Evolutionary conservation across 2,329 filamentous ascomycete species (phyloP).

Genomic region (Pseudogymnoascus sp.): DNA sequence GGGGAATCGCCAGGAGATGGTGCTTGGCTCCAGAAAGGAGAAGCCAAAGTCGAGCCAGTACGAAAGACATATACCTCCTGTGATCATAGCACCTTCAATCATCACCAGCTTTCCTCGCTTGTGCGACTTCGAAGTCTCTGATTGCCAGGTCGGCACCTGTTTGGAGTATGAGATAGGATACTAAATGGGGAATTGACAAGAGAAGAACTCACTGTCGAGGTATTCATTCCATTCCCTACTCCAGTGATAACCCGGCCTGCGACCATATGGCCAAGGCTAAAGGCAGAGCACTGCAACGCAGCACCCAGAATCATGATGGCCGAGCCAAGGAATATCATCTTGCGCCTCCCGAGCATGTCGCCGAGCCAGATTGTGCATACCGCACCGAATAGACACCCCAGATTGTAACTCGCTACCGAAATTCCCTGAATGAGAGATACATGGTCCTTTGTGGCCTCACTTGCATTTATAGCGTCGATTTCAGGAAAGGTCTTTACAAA

Average conservation of each 20-base stretch:
- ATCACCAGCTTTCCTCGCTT: conserved; percentile 53
- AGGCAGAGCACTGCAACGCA: conserved; percentile 32
- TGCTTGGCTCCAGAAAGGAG: conserved; percentile 39
- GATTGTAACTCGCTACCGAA: conserved; percentile 46
- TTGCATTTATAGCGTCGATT: conserved; percentile 34
- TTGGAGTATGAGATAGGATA: not conserved
- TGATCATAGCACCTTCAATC: conserved; percentile 51
- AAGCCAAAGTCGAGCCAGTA: conserved; percentile 55
- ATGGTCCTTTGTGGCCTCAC: conserved; percentile 9
- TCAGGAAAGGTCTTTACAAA: conserved; percentile 48
- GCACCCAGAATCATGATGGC: conserved; percentile 50
- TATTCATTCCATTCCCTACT: conserved; percentile 43
- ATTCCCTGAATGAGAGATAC: conserved; percentile 34
- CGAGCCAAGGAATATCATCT: conserved; percentile 48
- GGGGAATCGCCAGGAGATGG: conserved; percentile 51
- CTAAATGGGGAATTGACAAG: not conserved
- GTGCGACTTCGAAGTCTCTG: conserved; percentile 48
- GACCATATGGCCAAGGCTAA: conserved; percentile 44
- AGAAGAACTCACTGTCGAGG: conserved; percentile 30
- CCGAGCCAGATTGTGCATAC: conserved; percentile 40
- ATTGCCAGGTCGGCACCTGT: conserved; percentile 48
- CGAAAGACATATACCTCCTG: conserved; percentile 46
- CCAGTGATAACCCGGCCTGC: conserved; percentile 41
- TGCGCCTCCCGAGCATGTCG: conserved; percentile 48
- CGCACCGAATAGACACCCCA: conserved; percentile 49